Evolutionary conservation across 1,139 yeast species (phyloP).

Genomic region (Candida glucosophila): DNA sequence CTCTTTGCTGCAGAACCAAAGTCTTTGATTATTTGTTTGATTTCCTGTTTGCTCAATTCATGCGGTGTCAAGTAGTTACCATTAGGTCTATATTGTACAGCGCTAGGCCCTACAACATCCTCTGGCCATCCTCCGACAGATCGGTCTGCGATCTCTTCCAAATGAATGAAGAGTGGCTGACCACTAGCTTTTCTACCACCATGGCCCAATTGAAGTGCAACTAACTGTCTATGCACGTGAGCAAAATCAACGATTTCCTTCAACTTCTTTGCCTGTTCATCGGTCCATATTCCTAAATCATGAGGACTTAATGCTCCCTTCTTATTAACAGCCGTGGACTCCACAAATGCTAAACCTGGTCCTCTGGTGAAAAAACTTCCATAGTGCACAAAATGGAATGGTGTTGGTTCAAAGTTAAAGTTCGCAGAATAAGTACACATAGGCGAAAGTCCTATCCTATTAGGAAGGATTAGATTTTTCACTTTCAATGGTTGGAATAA

Average conservation of each 20-base stretch:
- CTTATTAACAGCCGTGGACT: constrained; percentile 15
- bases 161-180: not conserved
- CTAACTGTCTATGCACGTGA: constrained; percentile 42
- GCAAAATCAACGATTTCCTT: constrained; percentile 37
- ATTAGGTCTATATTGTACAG: too few species aligned
- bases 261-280: constrained; percentile 41
- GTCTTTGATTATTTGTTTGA: constrained; percentile 31
- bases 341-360: constrained; percentile 30
- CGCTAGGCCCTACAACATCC: not conserved
- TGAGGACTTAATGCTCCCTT: constrained; percentile 21
- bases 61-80: constrained; percentile 14
- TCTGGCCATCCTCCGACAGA: constrained; percentile 2
- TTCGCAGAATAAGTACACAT: constrained; percentile 37
- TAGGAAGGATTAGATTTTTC: constrained; percentile 21
- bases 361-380: constrained; percentile 25
- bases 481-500: constrained; percentile 16
- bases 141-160: constrained; percentile 22
- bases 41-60: constrained; percentile 28
- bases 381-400: too few species aligned
- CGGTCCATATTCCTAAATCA: constrained; percentile 42
- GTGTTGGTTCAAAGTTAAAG: too few species aligned
- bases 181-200: constrained; percentile 37
- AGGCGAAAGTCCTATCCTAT: constrained; percentile 40
- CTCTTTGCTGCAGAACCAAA: constrained; percentile 35
- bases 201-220: constrained; percentile 52